A percentile compares a stretch with the other conserved stretches of the same genome.
Conservation (phyloP, 2,329 filamentous ascomycete genomes). For the Fusarium brevicatenulatum region DNA sequence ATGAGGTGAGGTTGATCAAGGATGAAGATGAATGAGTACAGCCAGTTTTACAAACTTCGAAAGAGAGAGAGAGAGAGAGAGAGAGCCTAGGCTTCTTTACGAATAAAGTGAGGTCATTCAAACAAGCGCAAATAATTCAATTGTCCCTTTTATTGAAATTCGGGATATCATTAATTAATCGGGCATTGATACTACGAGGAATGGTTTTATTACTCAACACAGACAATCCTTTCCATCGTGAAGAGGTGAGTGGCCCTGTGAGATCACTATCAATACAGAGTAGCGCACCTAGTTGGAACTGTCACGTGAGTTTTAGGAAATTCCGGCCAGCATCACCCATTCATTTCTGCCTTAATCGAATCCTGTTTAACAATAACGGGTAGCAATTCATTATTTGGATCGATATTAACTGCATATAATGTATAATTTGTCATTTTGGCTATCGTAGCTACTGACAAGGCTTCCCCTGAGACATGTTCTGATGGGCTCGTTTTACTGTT, state of each 20-base stretch:
- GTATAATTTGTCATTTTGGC: too few relatives aligned
- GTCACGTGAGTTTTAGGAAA: not conserved
- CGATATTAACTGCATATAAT: not conserved
- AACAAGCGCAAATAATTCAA: not conserved
- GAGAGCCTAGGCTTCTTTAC: not conserved
- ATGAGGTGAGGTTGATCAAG: slow-evolving; percentile 7
- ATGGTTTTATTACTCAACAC: not conserved
- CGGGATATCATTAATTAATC: not conserved
- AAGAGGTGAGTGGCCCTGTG: not conserved
- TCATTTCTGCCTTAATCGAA: too few relatives aligned
- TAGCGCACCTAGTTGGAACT: not conserved
- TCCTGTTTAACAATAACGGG: not conserved
- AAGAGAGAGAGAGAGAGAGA: not conserved
- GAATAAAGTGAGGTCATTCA: not conserved
- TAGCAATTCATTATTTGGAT: not conserved
- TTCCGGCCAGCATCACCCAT: not conserved
- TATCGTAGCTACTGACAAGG: not conserved
- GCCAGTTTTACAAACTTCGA: not conserved
- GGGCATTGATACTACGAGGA: too few relatives aligned
- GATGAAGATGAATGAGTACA: not conserved
- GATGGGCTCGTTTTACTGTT: not conserved
- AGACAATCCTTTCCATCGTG: too few relatives aligned
- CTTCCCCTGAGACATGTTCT: not conserved
- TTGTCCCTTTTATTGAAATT: not conserved
- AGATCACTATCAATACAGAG: not conserved